Evolutionary conservation across 176 grass and related monocot genomes (phyloP), one percentile per base, ranked within the genome.

Genomic region (Triticum urartu): DNA sequence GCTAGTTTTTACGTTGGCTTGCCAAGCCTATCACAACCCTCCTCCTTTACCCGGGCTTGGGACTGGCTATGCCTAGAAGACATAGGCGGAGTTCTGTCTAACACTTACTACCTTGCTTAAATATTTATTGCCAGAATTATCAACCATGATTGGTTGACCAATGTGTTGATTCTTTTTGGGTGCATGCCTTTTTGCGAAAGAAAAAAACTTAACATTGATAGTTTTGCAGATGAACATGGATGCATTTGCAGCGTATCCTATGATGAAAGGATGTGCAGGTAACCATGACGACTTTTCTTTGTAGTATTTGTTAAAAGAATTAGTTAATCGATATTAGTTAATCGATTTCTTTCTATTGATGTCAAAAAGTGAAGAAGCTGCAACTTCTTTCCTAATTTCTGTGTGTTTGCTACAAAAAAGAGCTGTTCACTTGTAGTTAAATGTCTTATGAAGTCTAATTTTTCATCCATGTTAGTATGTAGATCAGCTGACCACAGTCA

Each of bases 221-320:
- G 58, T 65, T 47, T 63, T 92, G 38, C 92, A 98, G 96, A 89
- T 85, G 81, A 92, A 80, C 40, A 71, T 64, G 96, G 96, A 84
- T 98, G 96, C 86, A 87, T 98, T 76, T 98, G 96, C 54, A 88
- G 72, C 22, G 32, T 94, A 69, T 87, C 81, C 64, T 98, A 95
- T 72, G 86, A 94, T 75, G 83, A 92, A 88, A 78, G 7, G 24
- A 90, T 88, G 66, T 98, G 96, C 96, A 95, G 96, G 96, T 98
- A 92, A 72, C 38, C 64, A 71, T 77, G 43, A n/a, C 38, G 13
- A 22, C 64, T 60, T 65, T 81, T 17, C 12, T 30, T 81, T 85
- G 15, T 54, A 71, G 30, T 80, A 52, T 84, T 15, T 52, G n/a
- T 79, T 68, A 3, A 8, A 54, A 54, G 4, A 17, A 17, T 83